These are phyloP conservation scores for Helotiales sp. DNA, from an alignment of 2,329 filamentous ascomycete genomes.

Conservation along the genomic window DNA sequence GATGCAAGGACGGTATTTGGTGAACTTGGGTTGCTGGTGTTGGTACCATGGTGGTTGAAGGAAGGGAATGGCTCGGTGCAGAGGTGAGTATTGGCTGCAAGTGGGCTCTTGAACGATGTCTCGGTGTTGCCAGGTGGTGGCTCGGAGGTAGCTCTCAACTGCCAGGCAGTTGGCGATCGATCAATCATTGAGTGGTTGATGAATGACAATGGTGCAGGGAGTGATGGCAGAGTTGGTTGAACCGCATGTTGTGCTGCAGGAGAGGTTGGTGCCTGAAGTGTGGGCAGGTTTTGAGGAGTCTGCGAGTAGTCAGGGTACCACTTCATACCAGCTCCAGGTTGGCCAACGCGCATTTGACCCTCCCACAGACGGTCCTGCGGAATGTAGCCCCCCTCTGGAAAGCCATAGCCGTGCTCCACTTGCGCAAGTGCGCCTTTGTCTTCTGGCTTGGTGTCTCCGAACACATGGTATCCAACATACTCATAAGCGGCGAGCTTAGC, in stretches of 20 bases:
- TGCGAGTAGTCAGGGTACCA: conserved; percentile 22
- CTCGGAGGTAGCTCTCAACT: conserved; percentile 15
- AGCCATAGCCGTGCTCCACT: conserved; percentile 13
- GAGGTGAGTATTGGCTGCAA: too few relatives aligned
- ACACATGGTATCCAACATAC: conserved; percentile 17
- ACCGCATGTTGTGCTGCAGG: background rate
- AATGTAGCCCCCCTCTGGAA: conserved; percentile 13
- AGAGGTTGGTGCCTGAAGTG: conserved; percentile 4
- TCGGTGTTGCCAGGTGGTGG: background rate
- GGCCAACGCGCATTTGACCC: conserved; percentile 12
- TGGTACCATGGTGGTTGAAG: too few relatives aligned
- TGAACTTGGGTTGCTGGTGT: background rate
- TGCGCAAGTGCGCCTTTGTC: conserved; percentile 4
- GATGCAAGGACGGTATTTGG: background rate
- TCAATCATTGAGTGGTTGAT: too few relatives aligned
- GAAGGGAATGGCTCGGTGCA: too few relatives aligned
- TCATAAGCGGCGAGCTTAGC: conserved; percentile 12
- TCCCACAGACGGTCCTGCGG: conserved; percentile 4
- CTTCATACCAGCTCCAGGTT: conserved; percentile 24
- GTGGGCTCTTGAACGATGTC: too few relatives aligned
- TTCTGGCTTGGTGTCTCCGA: background rate
- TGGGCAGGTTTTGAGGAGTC: background rate
- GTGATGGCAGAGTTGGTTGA: background rate
- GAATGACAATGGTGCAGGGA: background rate
- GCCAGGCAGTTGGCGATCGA: background rate